Evolutionary conservation across 805 yeast species (phyloP).

Genomic region (Wickerhamomyces hampshirensis): DNA sequence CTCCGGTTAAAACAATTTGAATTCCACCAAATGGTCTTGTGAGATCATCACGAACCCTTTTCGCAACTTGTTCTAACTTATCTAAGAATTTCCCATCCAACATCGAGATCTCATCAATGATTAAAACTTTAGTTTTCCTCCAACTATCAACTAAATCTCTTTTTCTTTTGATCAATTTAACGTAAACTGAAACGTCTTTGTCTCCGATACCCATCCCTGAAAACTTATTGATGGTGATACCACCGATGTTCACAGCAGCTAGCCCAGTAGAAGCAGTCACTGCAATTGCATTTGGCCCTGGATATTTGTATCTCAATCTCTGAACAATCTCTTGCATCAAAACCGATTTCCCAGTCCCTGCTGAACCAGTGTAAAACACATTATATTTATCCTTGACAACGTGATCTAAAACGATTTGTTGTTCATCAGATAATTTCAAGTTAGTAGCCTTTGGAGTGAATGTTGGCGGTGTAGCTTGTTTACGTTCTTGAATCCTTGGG

Average conservation of each 20-base stretch:
- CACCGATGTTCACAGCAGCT: constrained; percentile 93
- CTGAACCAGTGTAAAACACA: constrained; percentile 77
- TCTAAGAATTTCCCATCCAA: constrained; percentile 74
- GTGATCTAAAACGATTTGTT: constrained; percentile 43
- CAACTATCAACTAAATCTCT: constrained; percentile 47
- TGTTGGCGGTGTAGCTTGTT: neutral
- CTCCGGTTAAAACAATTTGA: constrained; percentile 88
- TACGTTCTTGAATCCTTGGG: constrained; percentile 6
- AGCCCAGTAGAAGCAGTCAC: constrained; percentile 95
- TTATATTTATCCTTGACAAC: constrained; percentile 48
- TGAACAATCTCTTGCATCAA: constrained; percentile 60
- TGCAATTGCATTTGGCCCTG: constrained; percentile 50
- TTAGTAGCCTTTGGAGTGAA: too few species aligned
- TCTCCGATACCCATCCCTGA: constrained; percentile 82
- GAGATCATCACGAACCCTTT: constrained; percentile 39
- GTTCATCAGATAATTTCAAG: constrained; percentile 39
- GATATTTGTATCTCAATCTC: constrained; percentile 40
- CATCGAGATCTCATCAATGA: constrained; percentile 95
- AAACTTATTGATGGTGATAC: constrained; percentile 80
- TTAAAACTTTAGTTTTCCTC: constrained; percentile 62
- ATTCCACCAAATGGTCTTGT: constrained; percentile 87
- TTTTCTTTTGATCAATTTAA: constrained; percentile 40
- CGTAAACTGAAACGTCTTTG: constrained; percentile 33
- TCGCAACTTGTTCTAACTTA: constrained; percentile 68
- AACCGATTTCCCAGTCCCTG: constrained; percentile 85